Evolutionary conservation across 1,284 basidiomycete genomes (phyloP).

Genomic region (Lentinula novae-zelandiae): DNA sequence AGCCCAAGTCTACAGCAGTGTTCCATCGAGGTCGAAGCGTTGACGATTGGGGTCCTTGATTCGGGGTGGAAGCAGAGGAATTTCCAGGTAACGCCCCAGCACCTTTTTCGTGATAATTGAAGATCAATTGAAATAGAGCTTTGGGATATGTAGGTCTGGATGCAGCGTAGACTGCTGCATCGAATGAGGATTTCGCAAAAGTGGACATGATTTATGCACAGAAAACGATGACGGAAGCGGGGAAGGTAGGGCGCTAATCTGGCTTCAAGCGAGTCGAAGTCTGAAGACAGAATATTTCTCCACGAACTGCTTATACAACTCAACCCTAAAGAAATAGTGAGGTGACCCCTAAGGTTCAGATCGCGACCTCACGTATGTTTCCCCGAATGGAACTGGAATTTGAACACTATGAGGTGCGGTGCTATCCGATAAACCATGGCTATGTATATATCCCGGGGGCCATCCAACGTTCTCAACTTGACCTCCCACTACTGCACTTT

Average conservation of each 20-base stretch:
- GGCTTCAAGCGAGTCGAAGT: background rate
- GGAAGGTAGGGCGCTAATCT: background rate
- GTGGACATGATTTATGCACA: slow-evolving; percentile 49
- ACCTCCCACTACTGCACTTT: too few species aligned
- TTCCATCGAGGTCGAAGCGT: slow-evolving; percentile 38
- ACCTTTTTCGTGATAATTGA: slow-evolving; percentile 47
- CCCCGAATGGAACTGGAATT: too few species aligned
- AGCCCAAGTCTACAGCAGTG: slow-evolving; percentile 73
- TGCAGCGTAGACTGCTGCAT: slow-evolving; percentile 60
- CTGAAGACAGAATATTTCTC: too few species aligned
- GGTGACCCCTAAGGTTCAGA: too few species aligned
- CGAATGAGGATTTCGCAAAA: slow-evolving; percentile 61
- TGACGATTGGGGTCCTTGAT: background rate
- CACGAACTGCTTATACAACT: too few species aligned
- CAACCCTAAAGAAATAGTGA: too few species aligned
- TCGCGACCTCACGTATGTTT: too few species aligned
- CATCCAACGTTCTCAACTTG: too few species aligned
- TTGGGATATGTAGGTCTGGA: slow-evolving; percentile 67
- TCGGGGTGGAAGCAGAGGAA: background rate
- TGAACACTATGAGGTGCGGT: too few species aligned
- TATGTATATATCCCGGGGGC: too few species aligned
- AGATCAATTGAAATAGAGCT: slow-evolving; percentile 58
- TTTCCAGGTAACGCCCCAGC: slow-evolving; percentile 14
- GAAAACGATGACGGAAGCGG: background rate
- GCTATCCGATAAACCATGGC: too few species aligned